Conservation (phyloP, 106 monocot genomes). For the Dendrobium officinale region DNA sequence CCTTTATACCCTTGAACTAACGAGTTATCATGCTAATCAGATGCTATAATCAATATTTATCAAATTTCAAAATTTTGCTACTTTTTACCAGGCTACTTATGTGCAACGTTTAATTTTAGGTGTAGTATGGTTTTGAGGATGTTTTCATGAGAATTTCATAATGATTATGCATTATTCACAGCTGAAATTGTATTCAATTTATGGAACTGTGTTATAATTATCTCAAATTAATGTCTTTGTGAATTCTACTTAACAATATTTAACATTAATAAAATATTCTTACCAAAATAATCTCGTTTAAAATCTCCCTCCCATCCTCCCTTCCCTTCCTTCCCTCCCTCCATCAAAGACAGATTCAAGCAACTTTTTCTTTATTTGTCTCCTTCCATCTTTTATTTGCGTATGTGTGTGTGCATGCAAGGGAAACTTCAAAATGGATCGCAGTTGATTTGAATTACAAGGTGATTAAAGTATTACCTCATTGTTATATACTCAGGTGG, state of each 20-base stretch:
- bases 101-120: not conserved
- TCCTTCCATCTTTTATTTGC: not conserved
- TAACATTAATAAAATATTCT: not conserved
- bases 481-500: not conserved
- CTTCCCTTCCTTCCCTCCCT: not conserved
- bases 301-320: not conserved
- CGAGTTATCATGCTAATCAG: not conserved
- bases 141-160: not conserved
- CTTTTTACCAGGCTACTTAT: not conserved
- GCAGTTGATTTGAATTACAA: not conserved
- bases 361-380: not conserved
- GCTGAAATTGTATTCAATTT: not conserved
- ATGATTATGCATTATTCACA: not conserved
- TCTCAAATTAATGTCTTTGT: not conserved
- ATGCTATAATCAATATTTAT: not conserved
- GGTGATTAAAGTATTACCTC: not conserved
- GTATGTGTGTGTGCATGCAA: not conserved
- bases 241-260: not conserved
- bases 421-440: not conserved
- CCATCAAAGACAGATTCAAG: not conserved
- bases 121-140: not conserved
- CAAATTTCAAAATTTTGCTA: not conserved
- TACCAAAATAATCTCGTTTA: not conserved
- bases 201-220: not conserved
- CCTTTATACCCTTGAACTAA: not conserved